Evolutionary conservation across 345 rosid genomes (phyloP), one percentile per base, ranked within the genome.

Genomic region (Dipteronia sinensis): DNA sequence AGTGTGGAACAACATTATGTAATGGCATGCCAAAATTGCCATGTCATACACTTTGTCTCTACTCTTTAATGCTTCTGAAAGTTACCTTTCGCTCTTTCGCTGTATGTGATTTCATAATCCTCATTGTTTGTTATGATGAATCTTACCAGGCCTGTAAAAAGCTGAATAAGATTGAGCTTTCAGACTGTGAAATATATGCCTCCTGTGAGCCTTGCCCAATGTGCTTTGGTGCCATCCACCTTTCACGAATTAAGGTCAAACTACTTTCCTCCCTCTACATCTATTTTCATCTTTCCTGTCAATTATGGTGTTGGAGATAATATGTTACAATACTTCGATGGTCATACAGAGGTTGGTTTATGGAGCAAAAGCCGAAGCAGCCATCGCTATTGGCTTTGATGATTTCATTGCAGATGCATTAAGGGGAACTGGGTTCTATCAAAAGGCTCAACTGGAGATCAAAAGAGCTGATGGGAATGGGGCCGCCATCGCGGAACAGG

Each of bases 161-260:
- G 83, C 90, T 90, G 40, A 80, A 86, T 80, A 82, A 77, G 80
- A 84, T 87, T 17, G 88, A 87, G 80, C 94, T 88, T 34, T 83
- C 93, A 0, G 91, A 90, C 56, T 88, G 90, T 15, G 94, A 90
- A 79, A 87, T 90, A 27, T 90, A 87, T 42, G 88, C 90, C 25
- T 90, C 94, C 40, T 90, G 91, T 44, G 93, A 90, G 79, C 91
- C 94, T 31, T 90, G 94, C 77, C 94, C 91, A 10, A 90, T 90
- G 94, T 90, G 94, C 80, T 90, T 90, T 15, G 91, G 94, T 23
- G 91, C 91, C 58, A 90, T 90, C 79, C 90, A 87, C 77, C 90
- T 90, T 64, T 88, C 91, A 5, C 80, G 90, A 81, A 78, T 82
- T 59, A 90, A 88, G 93, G 93, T 88, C 16, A 23, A 31, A 51